Evolutionary conservation across 768 basidiomycete genomes (phyloP).

Genomic region (Guyanaporus albipodus): DNA sequence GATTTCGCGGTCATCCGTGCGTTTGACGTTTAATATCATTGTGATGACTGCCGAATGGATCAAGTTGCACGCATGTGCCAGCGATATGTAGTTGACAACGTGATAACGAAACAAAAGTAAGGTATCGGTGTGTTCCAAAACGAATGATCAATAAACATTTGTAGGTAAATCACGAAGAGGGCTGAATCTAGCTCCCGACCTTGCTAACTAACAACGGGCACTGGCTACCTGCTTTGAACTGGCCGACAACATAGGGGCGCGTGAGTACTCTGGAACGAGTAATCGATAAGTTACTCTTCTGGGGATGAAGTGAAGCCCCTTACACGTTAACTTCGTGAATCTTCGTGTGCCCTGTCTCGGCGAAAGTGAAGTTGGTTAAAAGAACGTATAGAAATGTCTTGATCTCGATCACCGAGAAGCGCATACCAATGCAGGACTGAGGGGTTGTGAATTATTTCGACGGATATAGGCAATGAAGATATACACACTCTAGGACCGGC

Average conservation of each 20-base stretch:
- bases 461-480: background rate
- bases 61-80: background rate
- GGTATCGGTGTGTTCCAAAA: background rate
- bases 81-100: too few species aligned
- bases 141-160: background rate
- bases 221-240: slow-evolving; percentile 55
- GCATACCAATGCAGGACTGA: slow-evolving; percentile 79
- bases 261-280: slow-evolving; percentile 50
- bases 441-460: background rate
- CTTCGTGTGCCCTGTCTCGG: slow-evolving; percentile 44
- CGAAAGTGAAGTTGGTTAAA: slow-evolving; percentile 62
- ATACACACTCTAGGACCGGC: slow-evolving; percentile 71
- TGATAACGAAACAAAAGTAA: too few species aligned
- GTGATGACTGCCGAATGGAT: too few species aligned
- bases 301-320: slow-evolving; percentile 19
- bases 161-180: background rate
- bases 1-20: too few species aligned
- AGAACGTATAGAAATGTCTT: slow-evolving; percentile 73
- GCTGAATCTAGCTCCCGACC: slow-evolving; percentile 12
- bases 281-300: background rate
- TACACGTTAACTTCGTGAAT: slow-evolving; percentile 63
- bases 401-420: slow-evolving; percentile 81
- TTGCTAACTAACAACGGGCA: slow-evolving; percentile 53
- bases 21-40: too few species aligned
- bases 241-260: slow-evolving; percentile 55